These are phyloP conservation scores for Ambrosia trifida DNA, from an alignment of 129 eudicot species.

Conservation along the genomic window DNA sequence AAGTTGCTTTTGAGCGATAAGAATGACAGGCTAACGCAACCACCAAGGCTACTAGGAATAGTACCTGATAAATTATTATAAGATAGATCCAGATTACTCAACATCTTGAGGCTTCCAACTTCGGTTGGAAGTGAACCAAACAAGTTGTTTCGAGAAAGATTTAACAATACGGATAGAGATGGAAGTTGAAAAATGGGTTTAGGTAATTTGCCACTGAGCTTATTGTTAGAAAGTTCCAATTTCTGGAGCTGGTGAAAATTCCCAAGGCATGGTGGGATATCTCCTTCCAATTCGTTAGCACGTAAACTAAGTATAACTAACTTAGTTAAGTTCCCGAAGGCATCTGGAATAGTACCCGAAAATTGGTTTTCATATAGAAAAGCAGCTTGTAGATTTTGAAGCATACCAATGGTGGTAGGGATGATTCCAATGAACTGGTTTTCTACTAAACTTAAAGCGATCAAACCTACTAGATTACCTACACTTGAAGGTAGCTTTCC, in stretches of 20 bases:
- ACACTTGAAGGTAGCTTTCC: constrained; percentile 27
- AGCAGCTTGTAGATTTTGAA: background rate
- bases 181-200: constrained; percentile 16
- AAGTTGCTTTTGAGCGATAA: constrained; percentile 10
- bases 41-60: constrained; percentile 17
- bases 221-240: constrained; percentile 2
- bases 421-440: background rate
- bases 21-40: constrained; percentile 24
- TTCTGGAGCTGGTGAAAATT: background rate
- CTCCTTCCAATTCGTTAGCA: background rate
- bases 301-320: background rate
- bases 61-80: constrained; percentile 17
- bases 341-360: constrained; percentile 14
- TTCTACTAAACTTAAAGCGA: background rate
- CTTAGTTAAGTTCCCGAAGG: constrained; percentile 14
- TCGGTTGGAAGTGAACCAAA: constrained; percentile 17
- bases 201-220: constrained; percentile 19
- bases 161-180: background rate
- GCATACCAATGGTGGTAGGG: constrained; percentile 12
- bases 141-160: constrained; percentile 5
- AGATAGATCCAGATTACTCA: constrained; percentile 11
- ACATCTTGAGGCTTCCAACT: constrained; percentile 18
- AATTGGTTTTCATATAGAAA: background rate
- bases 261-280: constrained; percentile 13
- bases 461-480: constrained; percentile 17